phyloP scores from a whole-genome alignment of 257 asterid species.

The Ilex asprella region DNA sequence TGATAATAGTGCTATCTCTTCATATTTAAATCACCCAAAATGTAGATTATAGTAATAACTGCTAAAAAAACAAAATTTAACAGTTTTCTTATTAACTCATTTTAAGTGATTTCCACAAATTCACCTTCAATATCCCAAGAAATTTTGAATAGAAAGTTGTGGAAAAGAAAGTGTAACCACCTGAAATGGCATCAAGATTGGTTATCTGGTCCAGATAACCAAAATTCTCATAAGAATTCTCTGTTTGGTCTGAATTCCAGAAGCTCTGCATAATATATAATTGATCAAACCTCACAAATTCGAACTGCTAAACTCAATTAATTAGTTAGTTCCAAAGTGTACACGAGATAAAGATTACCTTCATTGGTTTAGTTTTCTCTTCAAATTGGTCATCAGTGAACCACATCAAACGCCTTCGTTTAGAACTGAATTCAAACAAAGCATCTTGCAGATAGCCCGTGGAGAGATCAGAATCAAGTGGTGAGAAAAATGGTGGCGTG shows the following conservation, averaged over 20 bases:
- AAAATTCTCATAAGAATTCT: constrained; percentile 30
- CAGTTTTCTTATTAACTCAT: no score
- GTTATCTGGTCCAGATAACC: constrained; percentile 27
- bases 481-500: constrained; percentile 32
- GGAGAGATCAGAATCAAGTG: constrained; percentile 35
- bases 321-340: neutral
- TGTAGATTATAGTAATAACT: no score
- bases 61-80: no score
- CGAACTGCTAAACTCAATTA: neutral
- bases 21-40: no score
- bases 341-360: constrained; percentile 5
- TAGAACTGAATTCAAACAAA: constrained; percentile 60
- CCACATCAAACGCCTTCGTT: constrained; percentile 51
- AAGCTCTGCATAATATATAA: constrained; percentile 20
- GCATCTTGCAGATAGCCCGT: constrained; percentile 92
- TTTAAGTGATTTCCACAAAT: no score
- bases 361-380: constrained; percentile 6
- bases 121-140: no score
- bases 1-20: no score
- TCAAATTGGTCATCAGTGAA: constrained; percentile 16
- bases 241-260: constrained; percentile 26
- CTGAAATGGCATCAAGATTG: constrained; percentile 31
- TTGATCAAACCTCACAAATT: neutral
- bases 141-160: neutral
- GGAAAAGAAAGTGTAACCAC: neutral